Evolutionary conservation across 805 yeast genomes (phyloP).

Genomic region (Kluyveromyces starmeri): DNA sequence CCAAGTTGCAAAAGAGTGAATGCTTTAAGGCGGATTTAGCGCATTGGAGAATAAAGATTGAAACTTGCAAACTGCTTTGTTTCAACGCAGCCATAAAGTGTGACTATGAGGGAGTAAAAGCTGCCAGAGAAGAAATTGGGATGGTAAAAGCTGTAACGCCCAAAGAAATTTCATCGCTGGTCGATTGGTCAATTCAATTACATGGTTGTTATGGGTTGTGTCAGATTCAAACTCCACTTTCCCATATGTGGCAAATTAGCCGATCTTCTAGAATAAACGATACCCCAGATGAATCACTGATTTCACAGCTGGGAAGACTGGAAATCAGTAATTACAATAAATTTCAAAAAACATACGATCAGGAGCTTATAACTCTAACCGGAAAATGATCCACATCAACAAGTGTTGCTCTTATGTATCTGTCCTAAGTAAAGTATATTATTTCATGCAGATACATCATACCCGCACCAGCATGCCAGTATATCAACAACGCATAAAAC

Average conservation of each 20-base stretch:
- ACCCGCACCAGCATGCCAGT: too few relatives aligned
- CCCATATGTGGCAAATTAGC: conserved; percentile 41
- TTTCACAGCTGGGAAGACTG: conserved; percentile 45
- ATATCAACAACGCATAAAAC: too few relatives aligned
- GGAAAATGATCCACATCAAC: conserved; percentile 1
- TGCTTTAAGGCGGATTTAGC: conserved; percentile 41
- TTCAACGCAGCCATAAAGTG: conserved; percentile 54
- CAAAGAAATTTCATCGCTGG: conserved; percentile 38
- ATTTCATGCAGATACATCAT: too few relatives aligned
- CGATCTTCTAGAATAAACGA: conserved; percentile 57
- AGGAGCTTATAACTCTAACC: background rate
- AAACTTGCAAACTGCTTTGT: conserved; percentile 44
- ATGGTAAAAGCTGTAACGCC: conserved; percentile 60
- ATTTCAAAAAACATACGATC: conserved; percentile 13
- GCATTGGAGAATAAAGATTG: conserved; percentile 44
- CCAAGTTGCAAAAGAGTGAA: conserved; percentile 42
- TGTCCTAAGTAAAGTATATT: too few relatives aligned
- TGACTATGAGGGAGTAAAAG: conserved; percentile 44
- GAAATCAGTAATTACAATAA: conserved; percentile 32
- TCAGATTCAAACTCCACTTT: conserved; percentile 47
- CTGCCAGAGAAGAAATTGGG: conserved; percentile 48
- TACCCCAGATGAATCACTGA: conserved; percentile 63
- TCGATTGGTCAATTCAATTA: conserved; percentile 57
- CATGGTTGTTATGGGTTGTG: conserved; percentile 59
- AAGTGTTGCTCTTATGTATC: too few relatives aligned